Base-by-base conservation (phyloP, 78 protist species). In the Mastigamoeba balamuthi region DNA sequence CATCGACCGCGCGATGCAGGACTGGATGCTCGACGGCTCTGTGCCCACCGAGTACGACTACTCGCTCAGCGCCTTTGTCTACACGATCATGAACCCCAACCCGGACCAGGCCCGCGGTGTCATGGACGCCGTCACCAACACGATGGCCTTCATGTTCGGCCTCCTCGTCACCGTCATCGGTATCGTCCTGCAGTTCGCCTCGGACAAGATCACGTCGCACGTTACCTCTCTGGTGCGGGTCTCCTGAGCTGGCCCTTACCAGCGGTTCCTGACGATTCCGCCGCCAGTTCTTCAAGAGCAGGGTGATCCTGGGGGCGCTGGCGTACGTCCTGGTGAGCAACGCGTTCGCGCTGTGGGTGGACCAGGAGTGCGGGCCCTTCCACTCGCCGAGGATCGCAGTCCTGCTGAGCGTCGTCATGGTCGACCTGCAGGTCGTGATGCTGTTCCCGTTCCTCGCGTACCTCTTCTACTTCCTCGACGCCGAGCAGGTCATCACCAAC, bases 81-180 rank as follows among this genome's bases (percentile, higher is more conserved):
- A 48, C 17, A 48, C 58, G 17, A 17, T 48, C 17, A 17, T 48
- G 33, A 48, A 48, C 17, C 58, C 58, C 17, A 48, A 17, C 17
- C 58, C 58, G 17, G 17, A 48, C 17, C 58, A 48, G 17, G 58
- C 58, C 33, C 17, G 58, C 17, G 58, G 33, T 17, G 33, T 48
- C 17, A 25, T 48, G 58, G 33, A 48, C 17, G 58, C 58, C 58
- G 58, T 48, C 58, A 48, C 58, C 17, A 48, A 48, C 17, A 48
- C 58, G 33, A 48, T 48, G 58, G 58, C 58, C 17, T 48, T 69
- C n/a, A 38, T 69, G 17, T 69, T 69, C n/a, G 73, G 73, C 6
- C 25, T 69, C n/a, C 44, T 69, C 41, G 36, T 69, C 29, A 40
- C 73, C n/a, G 6, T 69, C 6, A 69, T 69, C n/a, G 73, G 73